Evolutionary conservation across 2,329 filamentous ascomycete genomes (phyloP), one percentile per base, ranked within the genome.

Genomic region (Sarocladium strictum): DNA sequence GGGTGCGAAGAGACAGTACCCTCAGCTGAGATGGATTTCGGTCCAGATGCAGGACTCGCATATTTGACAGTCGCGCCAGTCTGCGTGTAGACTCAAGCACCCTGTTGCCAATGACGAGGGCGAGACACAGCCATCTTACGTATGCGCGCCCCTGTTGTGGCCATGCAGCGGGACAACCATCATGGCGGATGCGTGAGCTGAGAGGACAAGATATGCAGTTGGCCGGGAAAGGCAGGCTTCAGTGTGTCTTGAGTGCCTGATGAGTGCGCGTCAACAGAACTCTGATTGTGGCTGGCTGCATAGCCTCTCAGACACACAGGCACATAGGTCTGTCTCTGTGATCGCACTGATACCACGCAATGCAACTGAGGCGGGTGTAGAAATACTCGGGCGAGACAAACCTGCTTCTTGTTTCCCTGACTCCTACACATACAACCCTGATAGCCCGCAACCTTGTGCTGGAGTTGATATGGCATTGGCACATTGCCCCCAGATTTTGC

Each of bases 1-100:
- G 47, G 47, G 47, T 12, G 27, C 17, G 47, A 51, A 51, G 47
- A 51, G 47, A 51, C 47, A 21, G 14, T 27, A 15, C 23, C n/a
- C 7, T 21, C 3, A 51, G 35, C 3, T 35, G 47, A 33, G 17
- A 51, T 51, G 17, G 47, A 49, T 17, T 21, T 12, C 17, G 26
- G 47, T 51, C 47, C 15, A 51, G 47, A 51, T 19, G 17, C 29
- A 10, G 3, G 43, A 12, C 5, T 12, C 29, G 14, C 26, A 32
- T 35, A 33, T 35, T 33, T 35, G 47, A 51, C 47, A 17, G 5
- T 11, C 35, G 47, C 27, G 29, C 21, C 47, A 19, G 3, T 21
- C 29, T 24, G 23, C 7, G n/a, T 5, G 47, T 12, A 23, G 26
- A 11, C 23, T 6, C 14, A 5, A 10, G 29, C n/a, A 33, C 47